phyloP scores from a whole-genome alignment of 805 yeast species.

The Kurtzmaniella cleridarum region DNA sequence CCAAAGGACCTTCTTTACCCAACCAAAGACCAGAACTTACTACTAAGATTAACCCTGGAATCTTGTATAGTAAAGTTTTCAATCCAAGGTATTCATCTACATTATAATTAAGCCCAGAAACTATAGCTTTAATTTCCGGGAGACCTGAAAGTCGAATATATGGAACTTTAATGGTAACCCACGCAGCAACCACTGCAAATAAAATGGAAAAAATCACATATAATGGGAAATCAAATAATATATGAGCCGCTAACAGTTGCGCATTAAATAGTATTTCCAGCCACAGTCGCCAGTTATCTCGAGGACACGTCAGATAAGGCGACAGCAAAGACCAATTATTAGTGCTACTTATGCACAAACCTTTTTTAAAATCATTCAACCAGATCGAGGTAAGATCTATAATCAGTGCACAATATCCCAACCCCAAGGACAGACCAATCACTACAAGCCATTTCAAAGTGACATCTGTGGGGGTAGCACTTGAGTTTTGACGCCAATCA shows the following conservation, averaged over 20 bases:
- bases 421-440: conserved; percentile 36
- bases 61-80: conserved; percentile 49
- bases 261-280: conserved; percentile 21
- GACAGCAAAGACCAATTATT: conserved; percentile 37
- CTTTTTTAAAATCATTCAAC: conserved; percentile 49
- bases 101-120: conserved; percentile 56
- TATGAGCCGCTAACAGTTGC: conserved; percentile 11
- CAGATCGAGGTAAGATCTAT: conserved; percentile 46
- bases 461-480: conserved; percentile 2
- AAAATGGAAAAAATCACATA: conserved; percentile 23
- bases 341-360: conserved; percentile 39
- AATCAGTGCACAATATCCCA: conserved; percentile 45
- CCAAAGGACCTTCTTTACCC: conserved; percentile 85
- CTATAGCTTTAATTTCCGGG: conserved; percentile 63
- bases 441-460: conserved; percentile 44
- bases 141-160: conserved; percentile 53
- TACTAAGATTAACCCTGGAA: conserved; percentile 54
- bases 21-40: conserved; percentile 77
- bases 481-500: conserved; percentile 36
- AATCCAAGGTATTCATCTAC: conserved; percentile 45
- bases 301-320: conserved; percentile 41
- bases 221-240: conserved; percentile 31
- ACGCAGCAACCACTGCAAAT: conserved; percentile 23
- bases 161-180: conserved; percentile 21
- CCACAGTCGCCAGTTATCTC: conserved; percentile 36